Evolutionary conservation across 2,329 filamentous ascomycete species (phyloP).

Genomic region (Neopestalotiopsis rosae): DNA sequence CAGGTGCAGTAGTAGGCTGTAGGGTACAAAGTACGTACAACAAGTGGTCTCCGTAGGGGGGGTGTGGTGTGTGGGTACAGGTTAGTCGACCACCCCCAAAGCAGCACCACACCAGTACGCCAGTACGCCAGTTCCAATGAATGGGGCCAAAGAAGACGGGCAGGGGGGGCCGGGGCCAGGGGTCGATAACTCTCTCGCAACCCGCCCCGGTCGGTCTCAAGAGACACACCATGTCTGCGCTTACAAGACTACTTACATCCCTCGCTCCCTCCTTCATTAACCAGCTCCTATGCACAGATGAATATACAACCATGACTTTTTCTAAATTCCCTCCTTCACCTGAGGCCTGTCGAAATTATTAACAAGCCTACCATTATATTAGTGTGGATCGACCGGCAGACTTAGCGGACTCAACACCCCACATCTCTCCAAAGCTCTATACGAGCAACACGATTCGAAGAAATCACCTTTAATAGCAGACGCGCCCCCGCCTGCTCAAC

Average conservation of each 20-base stretch:
- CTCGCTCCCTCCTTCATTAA: slow-evolving; percentile 18
- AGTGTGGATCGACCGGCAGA: slow-evolving; percentile 14
- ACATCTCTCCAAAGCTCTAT: neutral
- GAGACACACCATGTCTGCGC: slow-evolving; percentile 4
- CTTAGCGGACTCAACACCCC: slow-evolving; percentile 9
- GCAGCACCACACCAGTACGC: no score
- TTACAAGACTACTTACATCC: slow-evolving; percentile 18
- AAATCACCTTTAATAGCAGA: slow-evolving; percentile 1
- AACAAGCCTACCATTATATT: slow-evolving; percentile 15
- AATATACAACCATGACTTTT: neutral
- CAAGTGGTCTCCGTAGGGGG: neutral
- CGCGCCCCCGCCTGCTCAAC: neutral
- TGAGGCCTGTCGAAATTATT: neutral
- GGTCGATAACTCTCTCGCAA: slow-evolving; percentile 16
- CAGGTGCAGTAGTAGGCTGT: neutral
- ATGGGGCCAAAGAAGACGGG: neutral
- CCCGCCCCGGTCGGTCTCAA: neutral
- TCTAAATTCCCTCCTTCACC: slow-evolving; percentile 2
- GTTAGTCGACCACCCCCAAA: no score
- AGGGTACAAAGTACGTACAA: neutral
- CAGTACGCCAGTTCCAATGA: no score
- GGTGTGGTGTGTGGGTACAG: no score
- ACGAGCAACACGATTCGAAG: neutral
- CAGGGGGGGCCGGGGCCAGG: slow-evolving; percentile 12
- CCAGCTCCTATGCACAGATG: neutral